Evolutionary conservation across 495 filamentous ascomycete genomes (phyloP), one percentile per base, ranked within the genome.

Genomic region (Penicillium bovifimosum): DNA sequence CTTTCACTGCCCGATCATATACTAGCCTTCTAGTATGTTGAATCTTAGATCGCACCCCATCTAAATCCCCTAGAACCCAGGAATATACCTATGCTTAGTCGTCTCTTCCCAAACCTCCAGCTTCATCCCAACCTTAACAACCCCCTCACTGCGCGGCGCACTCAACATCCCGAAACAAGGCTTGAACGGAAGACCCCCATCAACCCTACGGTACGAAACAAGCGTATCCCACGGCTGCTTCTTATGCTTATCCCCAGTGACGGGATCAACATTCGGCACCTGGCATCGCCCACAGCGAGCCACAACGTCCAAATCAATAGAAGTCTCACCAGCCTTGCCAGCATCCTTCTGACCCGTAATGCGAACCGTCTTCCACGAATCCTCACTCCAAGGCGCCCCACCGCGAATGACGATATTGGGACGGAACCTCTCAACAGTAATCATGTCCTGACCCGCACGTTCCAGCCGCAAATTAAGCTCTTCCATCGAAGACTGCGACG

Each of bases 91-190:
- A 74, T 88, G 85, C 51, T 79, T 63, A 13, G 72, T 81, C 9
- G 71, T 78, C 56, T 76, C 75, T 60, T 77, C 72, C 56, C 77
- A 59, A 13, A 83, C 78, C 58, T 80, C 74, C 52, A 83, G 63
- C 56, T 38, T 59, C 74, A 78, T 80, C 9, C 79, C 80, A 31
- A 82, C 78, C 54, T 69, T 63, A 36, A 83, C 54, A 53, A 53
- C 59, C n/a, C 76, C 78, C 56, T 80, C 75, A 50, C 72, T 62
- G 24, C 71, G 59, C 16, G 87, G 70, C 20, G 89, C 86, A 35
- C 87, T 83, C 59, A 95, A 80, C 88, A 96, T 89, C 9, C 91
- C 92, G 56, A 96, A 73, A 62, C 89, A 95, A 16, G 89, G 84
- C 56, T 77, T 80, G 24, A 74, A 78, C 40, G 79, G 81, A 7